Base-by-base conservation (phyloP, 176 grass and related monocot genomes). In the Cenchrus fungigraminus region DNA sequence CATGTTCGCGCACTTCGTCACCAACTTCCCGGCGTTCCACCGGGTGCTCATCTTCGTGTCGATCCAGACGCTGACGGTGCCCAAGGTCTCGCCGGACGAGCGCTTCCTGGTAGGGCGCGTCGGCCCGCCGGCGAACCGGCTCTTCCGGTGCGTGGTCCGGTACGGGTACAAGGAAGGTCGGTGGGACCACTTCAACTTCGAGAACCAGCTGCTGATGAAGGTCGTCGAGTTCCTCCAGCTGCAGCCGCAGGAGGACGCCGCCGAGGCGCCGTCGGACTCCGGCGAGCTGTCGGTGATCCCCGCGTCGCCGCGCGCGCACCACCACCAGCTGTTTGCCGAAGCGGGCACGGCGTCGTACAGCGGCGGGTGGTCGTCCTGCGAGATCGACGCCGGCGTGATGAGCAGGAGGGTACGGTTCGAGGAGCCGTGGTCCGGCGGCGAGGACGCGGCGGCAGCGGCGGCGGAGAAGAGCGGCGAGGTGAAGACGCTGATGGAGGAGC, bases 1-100 rank as follows among this genome's bases (percentile, higher is more conserved):
- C 6, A 88, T 98, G 89, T 98, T 98, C 77, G 95, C 95, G 20
- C 95, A 95, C 88, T 98, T 98, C 77, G 91, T 98, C 19, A 98
- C 95, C 65, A 93, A 98, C 83, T 98, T 98, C 76, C 95, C 92
- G 52, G 95, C 92, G 20, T 93, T 98, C 85, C 95, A 98, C 77
- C 87, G 95, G 4, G 88, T 95, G 32, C 85, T 93, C 71, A 83
- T 98, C 66, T 98, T 95, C 71, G 91, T 98, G 2, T 95, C 81
- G 6, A 81, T 95, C 54, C 87, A 95, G 78, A 98, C 91, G 47
- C 89, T 95, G 13, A 74, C 91, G 51, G 92, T 98, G 76, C 95
- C 95, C 46, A 91, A 92, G 73, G 91, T 98, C 49, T 43, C 83
- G 17, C 72, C 77, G 4, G 83, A 83, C 12, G 85, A 98, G 29